Evolutionary conservation across 768 basidiomycete genomes (phyloP).

Genomic region (Lentinula guzmanii): DNA sequence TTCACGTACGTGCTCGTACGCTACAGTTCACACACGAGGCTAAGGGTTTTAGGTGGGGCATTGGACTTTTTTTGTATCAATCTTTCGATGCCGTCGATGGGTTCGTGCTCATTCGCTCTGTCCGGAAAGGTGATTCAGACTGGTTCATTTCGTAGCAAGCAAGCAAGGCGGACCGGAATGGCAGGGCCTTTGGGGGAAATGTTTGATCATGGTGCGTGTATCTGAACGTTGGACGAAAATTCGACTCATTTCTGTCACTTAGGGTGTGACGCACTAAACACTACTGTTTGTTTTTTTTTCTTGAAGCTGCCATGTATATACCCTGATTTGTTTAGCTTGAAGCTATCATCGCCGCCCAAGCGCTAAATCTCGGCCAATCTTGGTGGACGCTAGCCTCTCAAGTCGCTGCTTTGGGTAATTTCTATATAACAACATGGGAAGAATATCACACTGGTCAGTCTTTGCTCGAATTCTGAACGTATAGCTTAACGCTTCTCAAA

Average conservation of each 20-base stretch:
- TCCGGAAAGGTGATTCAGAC: conserved; percentile 11
- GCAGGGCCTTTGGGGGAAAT: conserved; percentile 96
- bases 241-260: not conserved
- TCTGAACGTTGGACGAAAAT: not conserved
- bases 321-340: conserved; percentile 55
- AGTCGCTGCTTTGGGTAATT: conserved; percentile 67
- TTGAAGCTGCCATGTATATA: not conserved
- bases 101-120: conserved; percentile 32
- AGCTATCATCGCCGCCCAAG: conserved; percentile 73
- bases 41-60: conserved; percentile 59
- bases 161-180: conserved; percentile 94
- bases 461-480: not conserved
- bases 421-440: conserved; percentile 80
- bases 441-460: conserved; percentile 78
- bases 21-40: not conserved
- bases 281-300: conserved; percentile 50
- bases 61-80: conserved; percentile 90
- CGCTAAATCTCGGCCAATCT: conserved; percentile 86
- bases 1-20: conserved; percentile 56
- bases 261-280: conserved; percentile 94
- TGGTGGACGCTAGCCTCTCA: conserved; percentile 98
- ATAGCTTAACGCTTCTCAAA: not conserved
- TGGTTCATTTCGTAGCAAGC: conserved; percentile 53
- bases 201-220: conserved; percentile 86
- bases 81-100: conserved; percentile 86